Conservation (phyloP, 202 grass and related monocot species). For the Hordeum pubiflorum region DNA sequence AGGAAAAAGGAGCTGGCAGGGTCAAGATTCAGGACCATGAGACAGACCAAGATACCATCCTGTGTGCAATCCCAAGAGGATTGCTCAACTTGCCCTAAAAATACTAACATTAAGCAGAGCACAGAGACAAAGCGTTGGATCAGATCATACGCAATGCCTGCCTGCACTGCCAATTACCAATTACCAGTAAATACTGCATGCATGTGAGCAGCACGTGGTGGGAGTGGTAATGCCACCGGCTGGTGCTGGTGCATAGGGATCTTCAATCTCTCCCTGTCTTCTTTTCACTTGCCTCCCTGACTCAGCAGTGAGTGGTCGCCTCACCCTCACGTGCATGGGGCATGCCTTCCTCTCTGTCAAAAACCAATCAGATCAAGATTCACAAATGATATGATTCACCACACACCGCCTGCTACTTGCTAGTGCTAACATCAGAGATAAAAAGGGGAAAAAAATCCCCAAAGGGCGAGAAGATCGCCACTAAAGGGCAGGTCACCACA, state of each 20-base stretch:
- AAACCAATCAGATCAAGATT: slow-evolving; percentile 34
- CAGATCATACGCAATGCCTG: slow-evolving; percentile 11
- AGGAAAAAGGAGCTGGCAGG: background rate
- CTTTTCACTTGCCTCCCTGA: slow-evolving; percentile 28
- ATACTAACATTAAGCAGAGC: background rate
- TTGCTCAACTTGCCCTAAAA: slow-evolving; percentile 21
- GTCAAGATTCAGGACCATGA: slow-evolving; percentile 29
- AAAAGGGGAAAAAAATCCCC: background rate
- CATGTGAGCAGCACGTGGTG: slow-evolving; percentile 49
- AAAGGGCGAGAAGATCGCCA: background rate
- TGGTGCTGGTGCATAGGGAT: slow-evolving; percentile 24
- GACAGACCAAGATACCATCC: slow-evolving; percentile 41
- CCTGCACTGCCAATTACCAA: background rate
- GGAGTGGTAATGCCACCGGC: slow-evolving; percentile 24
- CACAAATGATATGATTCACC: slow-evolving; percentile 12
- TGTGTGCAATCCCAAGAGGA: slow-evolving; percentile 24
- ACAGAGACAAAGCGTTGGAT: slow-evolving; percentile 6
- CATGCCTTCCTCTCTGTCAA: slow-evolving; percentile 26
- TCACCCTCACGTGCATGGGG: slow-evolving; percentile 36
- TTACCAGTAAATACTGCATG: slow-evolving; percentile 17
- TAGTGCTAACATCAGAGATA: background rate
- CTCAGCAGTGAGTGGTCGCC: slow-evolving; percentile 29
- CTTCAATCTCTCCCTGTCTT: slow-evolving; percentile 20
- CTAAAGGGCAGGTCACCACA: background rate
- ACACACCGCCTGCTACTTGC: background rate